Evolutionary conservation across 371 early-diverging fungal species (phyloP).

Genomic region (Mucor circinelloides): DNA sequence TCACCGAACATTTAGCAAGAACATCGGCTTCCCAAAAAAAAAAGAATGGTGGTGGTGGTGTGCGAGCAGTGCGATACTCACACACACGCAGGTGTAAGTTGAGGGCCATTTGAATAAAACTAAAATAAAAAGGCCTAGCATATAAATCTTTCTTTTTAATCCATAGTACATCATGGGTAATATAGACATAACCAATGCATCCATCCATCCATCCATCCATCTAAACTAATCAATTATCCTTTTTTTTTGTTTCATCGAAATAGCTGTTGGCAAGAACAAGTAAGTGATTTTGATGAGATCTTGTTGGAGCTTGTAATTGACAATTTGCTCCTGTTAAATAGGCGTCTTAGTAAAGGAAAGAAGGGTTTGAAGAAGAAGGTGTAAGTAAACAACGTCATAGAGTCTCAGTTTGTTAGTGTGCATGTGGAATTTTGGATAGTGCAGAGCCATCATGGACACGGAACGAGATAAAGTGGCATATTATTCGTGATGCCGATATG

Average conservation of each 20-base stretch:
- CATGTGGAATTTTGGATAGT: not conserved
- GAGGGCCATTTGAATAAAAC: not conserved
- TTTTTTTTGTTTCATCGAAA: not conserved
- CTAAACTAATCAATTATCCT: slow-evolving; percentile 3
- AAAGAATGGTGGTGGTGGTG: not conserved
- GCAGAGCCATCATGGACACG: not conserved
- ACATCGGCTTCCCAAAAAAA: not conserved
- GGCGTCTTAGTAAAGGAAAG: slow-evolving; percentile 93
- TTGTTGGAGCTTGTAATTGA: not conserved
- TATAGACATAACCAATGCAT: slow-evolving; percentile 4
- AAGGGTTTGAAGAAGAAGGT: slow-evolving; percentile 97
- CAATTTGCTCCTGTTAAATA: slow-evolving; percentile 22
- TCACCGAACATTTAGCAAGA: too few relatives aligned
- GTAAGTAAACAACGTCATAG: slow-evolving; percentile 61
- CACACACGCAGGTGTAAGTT: not conserved
- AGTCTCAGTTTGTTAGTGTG: not conserved
- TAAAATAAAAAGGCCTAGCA: slow-evolving; percentile 4
- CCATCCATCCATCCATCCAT: slow-evolving; percentile 23
- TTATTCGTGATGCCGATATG: not conserved
- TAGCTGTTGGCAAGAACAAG: slow-evolving; percentile 96
- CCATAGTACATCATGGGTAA: slow-evolving; percentile 30
- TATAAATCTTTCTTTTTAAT: slow-evolving; percentile 26
- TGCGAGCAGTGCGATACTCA: not conserved
- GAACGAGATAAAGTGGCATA: too few relatives aligned
- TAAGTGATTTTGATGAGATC: slow-evolving; percentile 6